Base-by-base conservation (phyloP, 768 basidiomycete species). In the Calocybe indica region DNA sequence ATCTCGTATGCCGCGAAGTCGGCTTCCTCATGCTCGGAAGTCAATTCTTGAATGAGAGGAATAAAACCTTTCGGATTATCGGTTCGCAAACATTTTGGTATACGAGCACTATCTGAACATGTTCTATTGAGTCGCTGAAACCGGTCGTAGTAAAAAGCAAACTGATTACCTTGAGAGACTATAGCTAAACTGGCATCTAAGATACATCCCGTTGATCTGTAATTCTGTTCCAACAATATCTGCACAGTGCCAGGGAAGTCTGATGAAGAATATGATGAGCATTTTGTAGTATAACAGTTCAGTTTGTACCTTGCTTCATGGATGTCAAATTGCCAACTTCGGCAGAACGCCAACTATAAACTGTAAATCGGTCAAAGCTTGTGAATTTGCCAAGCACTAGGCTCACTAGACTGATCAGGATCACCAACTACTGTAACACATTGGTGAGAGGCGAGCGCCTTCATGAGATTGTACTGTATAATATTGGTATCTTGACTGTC, bases 331-430 rank as follows among this genome's bases (percentile, higher is more conserved):
- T 92, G 48, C 74, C 78, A 3, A 88, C 71, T 55, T 92, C 86
- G 15, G 83, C 89, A 5, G 85, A 83, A 9, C 91, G 77, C 91
- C 92, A 94, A 7, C 88, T 89, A 55, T 92, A 92, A 37, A 92
- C 80, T 83, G 48, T 41, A 13, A 52, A 43, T 30, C 9, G 22
- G 9, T 40, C n/a, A 53, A 35, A 31, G 10, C 11, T 9, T 31
- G 45, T 43, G 43, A 38, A n/a, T 46, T 46, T 38, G 47, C 31
- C 34, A 5, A 43, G 39, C 12, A 10, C 45, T 7, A 14, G 4
- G 51, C 71, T 28, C 54, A 83, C 85, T 92, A 0, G 88, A 90
- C 60, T 94, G 92, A 62, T 94, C 92, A 0, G 92, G 92, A 65
- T 94, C 92, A 0, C 92, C 92, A 2, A 94, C 90, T 36, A 93